Base-by-base conservation (phyloP, 1,139 yeast species). In the Pneumocystis carinii region DNA sequence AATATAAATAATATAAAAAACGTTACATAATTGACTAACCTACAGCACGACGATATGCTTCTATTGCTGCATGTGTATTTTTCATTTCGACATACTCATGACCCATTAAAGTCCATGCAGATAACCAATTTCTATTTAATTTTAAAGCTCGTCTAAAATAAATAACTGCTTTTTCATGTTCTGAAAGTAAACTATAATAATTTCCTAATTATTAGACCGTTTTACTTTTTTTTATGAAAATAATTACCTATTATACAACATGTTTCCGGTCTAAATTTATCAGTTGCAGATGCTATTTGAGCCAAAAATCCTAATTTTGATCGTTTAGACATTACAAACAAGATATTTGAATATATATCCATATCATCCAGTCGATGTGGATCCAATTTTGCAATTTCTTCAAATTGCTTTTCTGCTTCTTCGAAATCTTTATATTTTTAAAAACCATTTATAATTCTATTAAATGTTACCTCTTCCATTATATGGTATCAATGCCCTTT, bases 21-120 rank as follows among this genome's bases (percentile, higher is more conserved):
- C 15, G 14, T 29, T 6, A 35, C 3, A 19, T 15, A 53, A 24
- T 14, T n/a, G 24, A 24, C 64, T 6, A 41, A 24, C 69, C 79
- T 0, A 90, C 95, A 0, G 98, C 98, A 62, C 96, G 78, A 68
- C 98, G 77, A 72, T 94, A 94, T 64, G 95, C 85, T 75, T 92
- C 97, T 63, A 94, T 92, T 0, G 98, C 98, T 0, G 98, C 97
- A 73, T 94, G 96, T 0, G 96, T 86, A 74, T 94, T 94, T 71
- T 92, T 90, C 69, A 92, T 79, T 73, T 94, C 98, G 14, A 94
- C 95, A 76, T 89, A 94, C 74, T 94, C 99, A 74, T 94, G 99
- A 14, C 99, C 98, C 97, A 94, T 90, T 65, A 94, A 78, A 0
- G 97, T 92, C 97, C 98, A 94, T 0, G 98, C 97, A 69, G 90